phyloP scores from a whole-genome alignment of 2,329 filamentous ascomycete species.

The Monilinia polystroma region DNA sequence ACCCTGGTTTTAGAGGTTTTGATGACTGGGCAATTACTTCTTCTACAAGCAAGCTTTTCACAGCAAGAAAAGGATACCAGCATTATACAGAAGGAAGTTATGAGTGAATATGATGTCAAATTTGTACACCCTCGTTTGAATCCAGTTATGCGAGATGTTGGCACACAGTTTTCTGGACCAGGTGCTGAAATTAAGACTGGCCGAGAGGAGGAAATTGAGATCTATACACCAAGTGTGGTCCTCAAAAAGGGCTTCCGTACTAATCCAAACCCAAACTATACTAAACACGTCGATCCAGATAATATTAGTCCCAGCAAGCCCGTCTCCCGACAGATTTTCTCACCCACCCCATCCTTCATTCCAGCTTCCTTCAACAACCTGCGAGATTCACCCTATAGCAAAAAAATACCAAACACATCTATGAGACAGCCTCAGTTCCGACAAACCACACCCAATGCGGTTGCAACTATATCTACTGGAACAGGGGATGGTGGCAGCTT shows the following conservation, averaged over 20 bases:
- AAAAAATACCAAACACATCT: constrained; percentile 43
- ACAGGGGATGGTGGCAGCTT: constrained; percentile 70
- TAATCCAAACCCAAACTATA: constrained; percentile 80
- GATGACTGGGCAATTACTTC: constrained; percentile 72
- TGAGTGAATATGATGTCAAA: constrained; percentile 95
- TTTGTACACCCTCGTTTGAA: constrained; percentile 90
- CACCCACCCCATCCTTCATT: constrained; percentile 43
- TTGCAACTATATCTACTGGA: constrained; percentile 31
- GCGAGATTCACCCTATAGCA: constrained; percentile 43
- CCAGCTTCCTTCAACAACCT: constrained; percentile 31
- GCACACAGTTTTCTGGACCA: constrained; percentile 65
- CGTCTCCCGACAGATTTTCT: constrained; percentile 38
- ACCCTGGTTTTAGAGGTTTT: constrained; percentile 74
- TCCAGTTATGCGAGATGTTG: constrained; percentile 73
- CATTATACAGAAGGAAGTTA: constrained; percentile 85
- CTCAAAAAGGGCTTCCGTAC: constrained; percentile 76
- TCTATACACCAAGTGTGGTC: constrained; percentile 59
- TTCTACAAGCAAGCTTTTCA: constrained; percentile 70
- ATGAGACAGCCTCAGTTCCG: constrained; percentile 56
- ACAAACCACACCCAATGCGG: constrained; percentile 42
- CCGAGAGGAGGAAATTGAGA: constrained; percentile 50
- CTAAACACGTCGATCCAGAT: constrained; percentile 70
- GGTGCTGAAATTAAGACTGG: constrained; percentile 34
- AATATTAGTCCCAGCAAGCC: constrained; percentile 38
- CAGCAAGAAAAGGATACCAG: constrained; percentile 83